phyloP scores from a whole-genome alignment of 192 early-diverging fungal species.

The Rhizoclosmatium sp. region DNA sequence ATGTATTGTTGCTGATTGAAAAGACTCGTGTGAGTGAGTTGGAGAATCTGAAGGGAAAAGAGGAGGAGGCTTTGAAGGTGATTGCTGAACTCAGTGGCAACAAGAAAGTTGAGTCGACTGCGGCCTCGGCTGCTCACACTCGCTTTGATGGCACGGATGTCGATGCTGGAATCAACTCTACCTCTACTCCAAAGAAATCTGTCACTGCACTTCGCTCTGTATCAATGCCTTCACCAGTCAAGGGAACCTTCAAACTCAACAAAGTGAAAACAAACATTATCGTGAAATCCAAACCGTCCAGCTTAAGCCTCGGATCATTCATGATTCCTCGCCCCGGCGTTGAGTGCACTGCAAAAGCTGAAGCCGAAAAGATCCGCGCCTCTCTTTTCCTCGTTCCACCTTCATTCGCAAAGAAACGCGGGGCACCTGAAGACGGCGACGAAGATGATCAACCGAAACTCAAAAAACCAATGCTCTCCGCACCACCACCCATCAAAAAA shows the following conservation, averaged over 20 bases:
- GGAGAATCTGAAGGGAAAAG: background rate
- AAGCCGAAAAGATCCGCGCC: constrained; percentile 22
- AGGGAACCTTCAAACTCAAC: background rate
- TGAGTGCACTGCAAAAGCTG: background rate
- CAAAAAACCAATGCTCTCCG: background rate
- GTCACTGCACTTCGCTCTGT: background rate
- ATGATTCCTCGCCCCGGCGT: background rate
- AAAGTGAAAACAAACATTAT: background rate
- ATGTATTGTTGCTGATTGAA: constrained; percentile 65
- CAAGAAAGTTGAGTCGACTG: background rate
- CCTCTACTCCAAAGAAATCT: background rate
- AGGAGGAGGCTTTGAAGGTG: constrained; percentile 11
- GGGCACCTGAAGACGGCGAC: background rate
- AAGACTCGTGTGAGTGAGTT: constrained; percentile 30
- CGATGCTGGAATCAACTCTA: background rate
- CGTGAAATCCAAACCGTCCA: constrained; percentile 8
- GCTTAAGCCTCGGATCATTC: background rate
- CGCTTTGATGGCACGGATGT: constrained; percentile 12
- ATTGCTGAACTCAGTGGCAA: background rate
- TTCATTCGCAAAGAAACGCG: constrained; percentile 14
- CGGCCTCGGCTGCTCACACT: background rate
- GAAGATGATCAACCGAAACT: background rate
- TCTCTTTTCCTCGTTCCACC: constrained; percentile 10
- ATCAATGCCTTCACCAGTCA: background rate
- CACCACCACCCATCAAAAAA: background rate